Conservation (phyloP, 306 rosid species). For the Hippophae rhamnoides region DNA sequence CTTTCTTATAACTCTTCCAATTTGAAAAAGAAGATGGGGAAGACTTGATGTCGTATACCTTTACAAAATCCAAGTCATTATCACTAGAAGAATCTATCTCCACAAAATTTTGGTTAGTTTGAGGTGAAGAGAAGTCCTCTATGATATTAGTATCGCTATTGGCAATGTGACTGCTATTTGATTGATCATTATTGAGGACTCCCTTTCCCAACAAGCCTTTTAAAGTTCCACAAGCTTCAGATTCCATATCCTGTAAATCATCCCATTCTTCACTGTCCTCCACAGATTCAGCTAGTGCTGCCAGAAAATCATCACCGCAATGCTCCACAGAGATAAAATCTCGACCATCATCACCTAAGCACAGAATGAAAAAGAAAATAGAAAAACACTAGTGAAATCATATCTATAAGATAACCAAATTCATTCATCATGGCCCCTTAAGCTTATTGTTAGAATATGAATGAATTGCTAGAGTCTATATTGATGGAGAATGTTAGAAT, state of each 20-base stretch:
- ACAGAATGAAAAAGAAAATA: not conserved
- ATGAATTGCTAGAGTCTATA: no score
- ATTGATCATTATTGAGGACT: constrained; percentile 14
- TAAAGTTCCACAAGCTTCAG: constrained; percentile 63
- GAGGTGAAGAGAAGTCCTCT: constrained; percentile 36
- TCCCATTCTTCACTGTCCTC: constrained; percentile 85
- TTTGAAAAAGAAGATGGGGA: constrained; percentile 11
- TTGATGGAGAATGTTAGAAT: no score
- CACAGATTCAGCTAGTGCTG: constrained; percentile 54
- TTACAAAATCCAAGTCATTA: constrained; percentile 33
- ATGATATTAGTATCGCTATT: constrained; percentile 21
- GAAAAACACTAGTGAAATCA: not conserved
- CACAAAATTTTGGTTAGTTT: constrained; percentile 31
- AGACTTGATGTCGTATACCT: constrained; percentile 19
- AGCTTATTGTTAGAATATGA: no score
- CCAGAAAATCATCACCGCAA: constrained; percentile 88
- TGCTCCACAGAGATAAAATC: constrained; percentile 81
- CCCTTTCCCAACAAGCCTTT: constrained; percentile 31
- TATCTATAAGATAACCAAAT: not conserved
- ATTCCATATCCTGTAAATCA: constrained; percentile 62
- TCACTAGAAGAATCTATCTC: constrained; percentile 64
- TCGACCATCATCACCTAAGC: constrained; percentile 67
- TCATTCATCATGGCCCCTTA: not conserved
- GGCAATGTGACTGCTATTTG: constrained; percentile 5
- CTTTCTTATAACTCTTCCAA: constrained; percentile 1